Percentiles rank a stretch among this genome's conserved stretches.
phyloP scores from a whole-genome alignment of 2,329 filamentous ascomycete species.

The Fusarium setosum region DNA sequence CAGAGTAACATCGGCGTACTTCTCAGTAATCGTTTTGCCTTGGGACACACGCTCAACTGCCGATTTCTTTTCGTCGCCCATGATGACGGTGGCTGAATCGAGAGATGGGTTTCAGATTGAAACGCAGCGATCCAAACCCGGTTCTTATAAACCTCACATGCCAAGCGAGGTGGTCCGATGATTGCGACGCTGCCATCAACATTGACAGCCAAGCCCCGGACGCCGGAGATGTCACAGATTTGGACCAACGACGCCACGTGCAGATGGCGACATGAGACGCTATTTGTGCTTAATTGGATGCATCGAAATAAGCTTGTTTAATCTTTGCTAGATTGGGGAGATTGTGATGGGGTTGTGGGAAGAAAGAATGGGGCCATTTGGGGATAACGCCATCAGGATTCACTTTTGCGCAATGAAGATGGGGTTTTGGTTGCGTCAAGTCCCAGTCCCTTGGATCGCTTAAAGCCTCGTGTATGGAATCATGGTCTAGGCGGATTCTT shows the following conservation, averaged over 20 bases:
- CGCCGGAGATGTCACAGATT: not conserved
- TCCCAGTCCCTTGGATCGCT: not conserved
- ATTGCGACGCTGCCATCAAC: not conserved
- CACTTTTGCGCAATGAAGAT: not conserved
- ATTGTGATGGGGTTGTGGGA: not conserved
- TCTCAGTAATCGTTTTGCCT: constrained; percentile 13
- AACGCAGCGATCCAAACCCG: not conserved
- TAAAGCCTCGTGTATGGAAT: not conserved
- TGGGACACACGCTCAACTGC: not conserved
- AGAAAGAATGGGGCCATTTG: not conserved
- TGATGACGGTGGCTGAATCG: not conserved
- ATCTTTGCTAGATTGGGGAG: not conserved
- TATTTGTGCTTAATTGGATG: not conserved
- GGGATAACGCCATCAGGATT: not conserved
- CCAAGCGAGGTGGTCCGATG: not conserved
- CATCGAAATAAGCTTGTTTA: constrained; percentile 1
- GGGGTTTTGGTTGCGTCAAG: not conserved
- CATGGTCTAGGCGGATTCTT: not conserved
- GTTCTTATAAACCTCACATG: not conserved
- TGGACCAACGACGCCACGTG: not conserved
- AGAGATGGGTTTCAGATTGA: not conserved
- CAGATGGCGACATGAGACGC: not conserved
- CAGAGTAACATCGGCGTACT: constrained; percentile 52
- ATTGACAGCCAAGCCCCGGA: not conserved
- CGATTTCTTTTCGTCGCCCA: not conserved